Base-by-base conservation (phyloP, 345 rosid species). In the Eucalyptus coolabah region DNA sequence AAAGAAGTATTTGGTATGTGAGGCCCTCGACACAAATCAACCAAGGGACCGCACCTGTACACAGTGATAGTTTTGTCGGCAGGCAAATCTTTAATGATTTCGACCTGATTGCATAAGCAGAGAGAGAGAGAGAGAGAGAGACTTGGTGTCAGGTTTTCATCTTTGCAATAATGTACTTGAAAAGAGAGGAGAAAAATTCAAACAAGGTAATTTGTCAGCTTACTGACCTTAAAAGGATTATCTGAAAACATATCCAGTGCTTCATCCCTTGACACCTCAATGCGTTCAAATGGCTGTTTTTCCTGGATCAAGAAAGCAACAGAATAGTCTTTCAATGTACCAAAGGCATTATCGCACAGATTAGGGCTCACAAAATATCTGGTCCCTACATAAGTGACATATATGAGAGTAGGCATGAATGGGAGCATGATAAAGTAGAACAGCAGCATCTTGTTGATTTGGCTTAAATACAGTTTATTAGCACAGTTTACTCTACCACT, bases 1-100 rank as follows among this genome's bases (percentile, higher is more conserved):
- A 96, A 98, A 40, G 99, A 96, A 88, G 99, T 98, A 90, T 94
- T 98, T 42, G 99, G 99, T 93, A 98, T 98, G 93, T 98, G 99
- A 86, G 99, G 99, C 65, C 99, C 99, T 90, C 99, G 99, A 89
- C 99, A 98, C 89, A 98, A 91, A 93, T 98, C 99, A 72, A 97
- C 97, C 94, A 97, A 92, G 60, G 98, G 99, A 26, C 99, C 99
- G 88, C 99, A 98, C 94, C 99, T 94, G 91, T 97, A 98, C 54
- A 98, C 99, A 12, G 99, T 97, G 91, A 97, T 97, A 87, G 99
- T 97, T 91, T 97, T 96, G 93, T 96, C 99, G 6, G 92, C 95
- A 87, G 99, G 97, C 91, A 98, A 95, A 56, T 93, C 98, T 6
- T 91, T 95, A 92, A 98, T 98, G 92, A 98, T 95, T 92, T 98